Base-by-base conservation (phyloP, 148 eudicot genomes). In the Persicaria tinctoria region DNA sequence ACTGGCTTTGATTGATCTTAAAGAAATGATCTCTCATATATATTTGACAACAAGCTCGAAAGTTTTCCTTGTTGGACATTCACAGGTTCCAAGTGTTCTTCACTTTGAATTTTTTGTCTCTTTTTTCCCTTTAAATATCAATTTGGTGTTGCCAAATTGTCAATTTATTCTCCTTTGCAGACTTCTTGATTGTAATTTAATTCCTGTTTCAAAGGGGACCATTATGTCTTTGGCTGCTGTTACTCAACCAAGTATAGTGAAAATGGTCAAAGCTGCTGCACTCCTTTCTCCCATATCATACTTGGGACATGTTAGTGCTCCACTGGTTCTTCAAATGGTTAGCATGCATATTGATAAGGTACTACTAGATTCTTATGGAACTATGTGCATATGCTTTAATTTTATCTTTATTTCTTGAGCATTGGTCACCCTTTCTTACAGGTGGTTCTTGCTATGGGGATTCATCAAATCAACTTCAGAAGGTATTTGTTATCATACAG, bases 141-240 rank as follows among this genome's bases (percentile, higher is more conserved):
- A 38, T 32, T 0, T 59, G 27, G 8, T 17, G 70, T 46, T n/a
- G 6, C 38, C 64, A 44, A 32, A 6, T 38, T 55, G 5, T 55
- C 3, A 47, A 23, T 23, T 8, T 41, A 66, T 77, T n/a, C 54
- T 70, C 16, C 4, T 18, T 5, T 54, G 56, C 9, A 17, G 4
- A 18, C 54, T 68, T 18, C 16, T 68, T 76, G 23, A 68, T 17
- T 71, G n/a, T 13, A 63, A 73, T 18, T 76, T 66, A 63, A 3
- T 47, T 73, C 18, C 60, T 73, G 27, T 77, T 78, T 72, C 76
- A 63, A 76, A 95, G 99, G 99, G 99, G 49, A 95, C 99, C 17
- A 95, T 95, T 46, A 92, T 95, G 79, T 87, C 99, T 32, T 81
- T 95, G 70, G 97, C 99, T 83, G 99, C 97, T 55, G 82, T 95